phyloP scores from a whole-genome alignment of 2,329 filamentous ascomycete genomes.

The Periglandula ipomoeae region DNA sequence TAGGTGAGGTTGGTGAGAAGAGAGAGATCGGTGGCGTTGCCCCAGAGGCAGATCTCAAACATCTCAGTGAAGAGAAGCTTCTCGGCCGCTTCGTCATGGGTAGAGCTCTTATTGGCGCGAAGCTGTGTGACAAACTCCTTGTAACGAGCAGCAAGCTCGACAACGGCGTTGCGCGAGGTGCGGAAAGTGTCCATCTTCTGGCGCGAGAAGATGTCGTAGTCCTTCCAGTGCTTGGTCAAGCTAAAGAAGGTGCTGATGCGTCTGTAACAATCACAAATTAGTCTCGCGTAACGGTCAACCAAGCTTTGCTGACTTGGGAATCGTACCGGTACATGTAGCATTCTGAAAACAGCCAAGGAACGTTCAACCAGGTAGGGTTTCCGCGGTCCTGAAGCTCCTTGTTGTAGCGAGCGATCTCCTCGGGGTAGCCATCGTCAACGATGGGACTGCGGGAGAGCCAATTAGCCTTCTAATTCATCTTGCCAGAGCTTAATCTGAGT shows the following conservation, averaged over 20 bases:
- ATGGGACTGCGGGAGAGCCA: slow-evolving; percentile 48
- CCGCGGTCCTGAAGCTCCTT: slow-evolving; percentile 68
- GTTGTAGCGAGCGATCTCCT: slow-evolving; percentile 82
- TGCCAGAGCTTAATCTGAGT: background rate
- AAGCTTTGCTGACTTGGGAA: too few species aligned
- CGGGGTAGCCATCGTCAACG: slow-evolving; percentile 64
- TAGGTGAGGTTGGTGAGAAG: slow-evolving; percentile 84
- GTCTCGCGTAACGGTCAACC: background rate
- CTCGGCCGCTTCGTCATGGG: slow-evolving; percentile 57
- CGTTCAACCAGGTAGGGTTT: slow-evolving; percentile 69
- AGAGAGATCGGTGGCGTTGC: slow-evolving; percentile 90
- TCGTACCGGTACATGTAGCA: slow-evolving; percentile 81
- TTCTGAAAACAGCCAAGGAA: slow-evolving; percentile 84
- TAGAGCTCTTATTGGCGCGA: slow-evolving; percentile 39
- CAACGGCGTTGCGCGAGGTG: slow-evolving; percentile 76
- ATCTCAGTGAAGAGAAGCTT: slow-evolving; percentile 80
- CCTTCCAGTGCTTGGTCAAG: slow-evolving; percentile 72
- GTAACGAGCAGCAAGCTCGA: slow-evolving; percentile 75
- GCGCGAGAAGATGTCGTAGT: slow-evolving; percentile 79
- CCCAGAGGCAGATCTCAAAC: slow-evolving; percentile 95
- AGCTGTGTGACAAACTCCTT: slow-evolving; percentile 63
- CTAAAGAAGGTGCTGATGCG: slow-evolving; percentile 74
- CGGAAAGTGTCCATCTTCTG: slow-evolving; percentile 91
- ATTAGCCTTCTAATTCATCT: background rate
- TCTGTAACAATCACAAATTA: slow-evolving; percentile 25